Base-by-base conservation (phyloP, 805 yeast genomes). In the Sugiyamaella floridensis region DNA sequence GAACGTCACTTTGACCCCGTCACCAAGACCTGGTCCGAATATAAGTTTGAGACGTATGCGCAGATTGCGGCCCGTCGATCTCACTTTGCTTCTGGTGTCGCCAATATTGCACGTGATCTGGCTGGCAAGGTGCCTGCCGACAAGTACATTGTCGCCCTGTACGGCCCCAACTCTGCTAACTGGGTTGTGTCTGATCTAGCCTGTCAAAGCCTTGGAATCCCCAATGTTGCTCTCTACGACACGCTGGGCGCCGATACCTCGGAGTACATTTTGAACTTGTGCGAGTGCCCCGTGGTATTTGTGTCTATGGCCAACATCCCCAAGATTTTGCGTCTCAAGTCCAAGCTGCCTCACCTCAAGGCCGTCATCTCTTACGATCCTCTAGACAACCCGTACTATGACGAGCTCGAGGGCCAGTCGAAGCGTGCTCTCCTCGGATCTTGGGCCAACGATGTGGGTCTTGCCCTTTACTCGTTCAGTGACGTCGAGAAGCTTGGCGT, bases 101-200 rank as follows among this genome's bases (percentile, higher is more conserved):
- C 51, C 20, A 45, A 45, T 45, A 14, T 32, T 10, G n/a, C 37
- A 3, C 37, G 37, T 14, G 54, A n/a, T 47, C 45, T 11, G 45
- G 43, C 54, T 19, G 44, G 22, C 10, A 43, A 50, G 43, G n/a
- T 32, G 37, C 37, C 37, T 32, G 37, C 12, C 4, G 47, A 51
- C 5, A 49, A 54, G 40, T 58, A 55, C 55, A 45, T 50, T 29
- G 58, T 58, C n/a, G 57, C 49, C 58, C 54, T 56, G 64, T 65
- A 55, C 51, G 67, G 51, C 65, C 73, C 64, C 16, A 55, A 56
- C 63, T 66, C 55, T 67, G 68, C 49, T 59, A 61, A 85, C 67
- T 86, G 93, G 93, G 73, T 76, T 32, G 64, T 85, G 16, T 67
- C 85, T 28, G 93, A 86, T 67, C 66, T 85, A 60, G 89, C 89